These are phyloP conservation scores for Acanthamoeba royreba DNA, from an alignment of 208 protist species.

Conservation along the genomic window DNA sequence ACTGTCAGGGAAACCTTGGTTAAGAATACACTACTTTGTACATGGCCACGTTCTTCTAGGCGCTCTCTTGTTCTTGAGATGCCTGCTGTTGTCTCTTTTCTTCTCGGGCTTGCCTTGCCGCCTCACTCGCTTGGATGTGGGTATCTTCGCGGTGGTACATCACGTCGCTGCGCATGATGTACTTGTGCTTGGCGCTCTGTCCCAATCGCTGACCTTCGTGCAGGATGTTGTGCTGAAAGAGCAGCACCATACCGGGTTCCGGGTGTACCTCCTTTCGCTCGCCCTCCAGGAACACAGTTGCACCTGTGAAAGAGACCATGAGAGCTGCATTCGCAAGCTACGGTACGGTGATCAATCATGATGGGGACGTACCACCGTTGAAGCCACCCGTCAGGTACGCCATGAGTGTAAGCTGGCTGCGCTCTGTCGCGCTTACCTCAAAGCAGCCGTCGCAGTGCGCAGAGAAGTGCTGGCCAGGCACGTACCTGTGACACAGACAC, in stretches of 20 bases:
- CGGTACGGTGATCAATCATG: too few species aligned
- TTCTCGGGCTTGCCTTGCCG: too few species aligned
- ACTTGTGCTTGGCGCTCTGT: slow-evolving; percentile 9
- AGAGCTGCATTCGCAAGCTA: not conserved
- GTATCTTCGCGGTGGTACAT: slow-evolving; percentile 39
- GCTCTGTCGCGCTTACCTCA: not conserved
- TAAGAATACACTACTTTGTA: too few species aligned
- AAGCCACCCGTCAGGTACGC: not conserved
- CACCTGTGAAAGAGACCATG: not conserved
- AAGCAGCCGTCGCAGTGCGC: not conserved
- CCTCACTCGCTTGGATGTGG: too few species aligned
- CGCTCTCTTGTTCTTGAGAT: too few species aligned
- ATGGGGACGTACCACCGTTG: not conserved
- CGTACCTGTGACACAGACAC: not conserved
- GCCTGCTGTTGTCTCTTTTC: too few species aligned
- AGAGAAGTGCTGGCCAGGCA: slow-evolving; percentile 33
- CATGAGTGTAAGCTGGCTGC: slow-evolving; percentile 25
- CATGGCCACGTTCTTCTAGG: too few species aligned
- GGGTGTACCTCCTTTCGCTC: not conserved
- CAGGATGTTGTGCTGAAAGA: slow-evolving; percentile 51
- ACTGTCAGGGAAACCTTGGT: too few species aligned
- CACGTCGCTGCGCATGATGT: slow-evolving; percentile 43
- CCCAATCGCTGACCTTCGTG: slow-evolving; percentile 5
- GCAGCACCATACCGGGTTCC: slow-evolving; percentile 17
- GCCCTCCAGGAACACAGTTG: not conserved